Conservation (phyloP, 805 yeast genomes). For the Ogataea siamensis region DNA sequence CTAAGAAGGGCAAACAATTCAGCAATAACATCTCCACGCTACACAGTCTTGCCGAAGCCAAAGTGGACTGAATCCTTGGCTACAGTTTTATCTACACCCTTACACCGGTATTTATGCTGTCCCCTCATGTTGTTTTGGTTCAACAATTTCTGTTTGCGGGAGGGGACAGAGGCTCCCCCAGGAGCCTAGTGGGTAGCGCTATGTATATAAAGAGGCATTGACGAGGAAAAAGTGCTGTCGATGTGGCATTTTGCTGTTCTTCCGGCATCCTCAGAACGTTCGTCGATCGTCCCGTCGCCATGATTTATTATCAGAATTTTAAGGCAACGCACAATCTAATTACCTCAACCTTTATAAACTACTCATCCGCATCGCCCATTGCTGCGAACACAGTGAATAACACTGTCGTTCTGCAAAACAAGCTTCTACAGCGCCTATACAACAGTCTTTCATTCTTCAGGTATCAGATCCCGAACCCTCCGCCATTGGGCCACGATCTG, state of each 20-base stretch:
- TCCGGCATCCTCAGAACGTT: not conserved
- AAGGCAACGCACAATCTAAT: slow-evolving; percentile 21
- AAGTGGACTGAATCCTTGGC: slow-evolving; percentile 32
- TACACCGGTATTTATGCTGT: slow-evolving; percentile 5
- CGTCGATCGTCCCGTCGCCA: slow-evolving; percentile 16
- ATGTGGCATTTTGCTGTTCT: slow-evolving; percentile 1
- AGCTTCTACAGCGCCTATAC: slow-evolving; percentile 16
- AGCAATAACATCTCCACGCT: slow-evolving; percentile 55
- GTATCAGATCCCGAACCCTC: slow-evolving; percentile 27
- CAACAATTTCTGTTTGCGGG: slow-evolving; percentile 16
- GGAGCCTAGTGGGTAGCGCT: not conserved
- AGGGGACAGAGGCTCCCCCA: slow-evolving; percentile 11
- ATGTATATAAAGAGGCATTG: slow-evolving; percentile 7
- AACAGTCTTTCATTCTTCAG: slow-evolving; percentile 20
- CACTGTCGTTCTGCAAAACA: slow-evolving; percentile 16
- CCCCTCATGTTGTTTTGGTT: slow-evolving; percentile 24
- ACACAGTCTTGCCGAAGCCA: slow-evolving; percentile 41
- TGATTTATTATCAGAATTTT: slow-evolving; percentile 23
- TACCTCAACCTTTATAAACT: slow-evolving; percentile 21
- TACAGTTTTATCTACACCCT: slow-evolving; percentile 1
- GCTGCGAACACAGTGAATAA: slow-evolving; percentile 12
- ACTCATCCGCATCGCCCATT: slow-evolving; percentile 16
- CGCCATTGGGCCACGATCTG: slow-evolving; percentile 12
- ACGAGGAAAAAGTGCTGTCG: not conserved
- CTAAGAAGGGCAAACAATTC: slow-evolving; percentile 52